Evolutionary conservation across 345 rosid genomes (phyloP), one percentile per base, ranked within the genome.

Genomic region (Eucalyptus microcorys): DNA sequence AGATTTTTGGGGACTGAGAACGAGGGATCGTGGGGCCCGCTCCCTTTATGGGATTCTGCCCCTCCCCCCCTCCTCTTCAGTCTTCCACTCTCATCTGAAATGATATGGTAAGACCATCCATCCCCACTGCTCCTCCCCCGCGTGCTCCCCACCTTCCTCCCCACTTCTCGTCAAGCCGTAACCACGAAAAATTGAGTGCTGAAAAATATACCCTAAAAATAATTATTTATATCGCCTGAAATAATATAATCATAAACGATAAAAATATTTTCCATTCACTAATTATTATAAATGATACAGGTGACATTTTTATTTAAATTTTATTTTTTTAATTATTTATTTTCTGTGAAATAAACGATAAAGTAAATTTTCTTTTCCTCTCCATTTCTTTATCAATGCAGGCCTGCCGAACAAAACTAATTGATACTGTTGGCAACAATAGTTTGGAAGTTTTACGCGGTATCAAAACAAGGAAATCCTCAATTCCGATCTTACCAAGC

Each of bases 371-470:
- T 10, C 0, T 24, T 55, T 55, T 22, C 5, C 30, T 10, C 30
- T 55, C 10, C 11, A 55, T 10, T 55, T 55, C 30, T 55, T 55
- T 24, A 55, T 55, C 14, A 55, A 55, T 10, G 5, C 1, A 19
- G 3, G 24, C 10, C 4, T 1, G 1, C 2, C 0, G 2, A 52
- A 52, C 26, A 21, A 21, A 2, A 19, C 57, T 21, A 21, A 21
- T 52, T 3, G 26, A 52, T 52, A 52, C 0, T 2, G 5, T 0
- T 52, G 24, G 10, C 55, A 52, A 52, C 10, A 7, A 52, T 52
- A 0, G 24, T 52, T 3, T 2, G 1, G 0, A 55, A 55, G 30
- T 24, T 55, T 55, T 55, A 2, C 0, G 0, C 24, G 5, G 1
- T 27, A 27, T 16, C 40, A 8, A 66, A 32, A 32, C 9, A 66